Conservation (phyloP, 208 protist genomes). For the Trichomonas tenax region DNA sequence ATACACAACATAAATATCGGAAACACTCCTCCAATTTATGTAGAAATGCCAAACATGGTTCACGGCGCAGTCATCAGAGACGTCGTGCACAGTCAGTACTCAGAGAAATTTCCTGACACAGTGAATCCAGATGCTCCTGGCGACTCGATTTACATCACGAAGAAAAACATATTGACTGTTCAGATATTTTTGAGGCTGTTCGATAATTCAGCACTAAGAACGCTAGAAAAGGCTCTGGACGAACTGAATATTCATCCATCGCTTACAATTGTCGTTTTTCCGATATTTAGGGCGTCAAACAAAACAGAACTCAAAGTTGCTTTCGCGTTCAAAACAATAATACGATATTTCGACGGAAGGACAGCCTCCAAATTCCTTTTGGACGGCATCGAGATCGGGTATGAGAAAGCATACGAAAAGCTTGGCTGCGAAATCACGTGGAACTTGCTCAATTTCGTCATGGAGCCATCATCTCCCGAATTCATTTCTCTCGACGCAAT, state of each 20-base stretch:
- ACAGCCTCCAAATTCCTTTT: not conserved
- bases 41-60: not conserved
- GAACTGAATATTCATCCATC: not conserved
- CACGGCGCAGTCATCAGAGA: not conserved
- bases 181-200: not conserved
- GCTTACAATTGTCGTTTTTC: not conserved
- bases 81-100: not conserved
- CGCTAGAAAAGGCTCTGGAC: not conserved
- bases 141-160: not conserved
- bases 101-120: not conserved
- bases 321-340: not conserved
- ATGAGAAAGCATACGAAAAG: not conserved
- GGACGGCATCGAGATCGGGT: not conserved
- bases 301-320: not conserved
- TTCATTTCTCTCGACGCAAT: not conserved
- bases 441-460: not conserved
- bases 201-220: not conserved
- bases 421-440: not conserved
- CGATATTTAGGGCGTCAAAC: not conserved
- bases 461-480: not conserved
- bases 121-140: not conserved
- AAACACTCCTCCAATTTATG: not conserved
- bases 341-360: not conserved
- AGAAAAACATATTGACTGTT: not conserved
- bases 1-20: not conserved